phyloP scores from a whole-genome alignment of 768 basidiomycete species.

The Cytidiella melzeri region DNA sequence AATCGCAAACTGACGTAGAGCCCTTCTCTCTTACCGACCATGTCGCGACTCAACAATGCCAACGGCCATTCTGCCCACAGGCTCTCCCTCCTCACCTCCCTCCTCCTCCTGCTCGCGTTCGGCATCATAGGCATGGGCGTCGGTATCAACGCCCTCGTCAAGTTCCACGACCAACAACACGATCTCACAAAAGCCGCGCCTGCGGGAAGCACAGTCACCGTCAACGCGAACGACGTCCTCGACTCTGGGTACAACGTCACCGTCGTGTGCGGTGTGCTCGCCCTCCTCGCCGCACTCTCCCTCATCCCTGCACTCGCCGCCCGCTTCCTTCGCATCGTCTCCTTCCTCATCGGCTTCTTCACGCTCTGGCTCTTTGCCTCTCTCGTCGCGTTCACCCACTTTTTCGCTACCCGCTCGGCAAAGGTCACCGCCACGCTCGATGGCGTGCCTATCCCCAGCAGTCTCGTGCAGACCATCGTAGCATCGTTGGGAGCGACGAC shows the following conservation, averaged over 20 bases:
- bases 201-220: constrained; percentile 27
- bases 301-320: constrained; percentile 23
- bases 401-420: constrained; percentile 40
- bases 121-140: constrained; percentile 24
- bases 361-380: constrained; percentile 42
- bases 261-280: constrained; percentile 24
- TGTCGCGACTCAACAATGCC: no score
- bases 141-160: constrained; percentile 29
- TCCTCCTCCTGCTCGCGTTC: constrained; percentile 25
- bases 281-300: constrained; percentile 20
- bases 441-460: constrained; percentile 29
- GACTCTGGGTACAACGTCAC: constrained; percentile 27
- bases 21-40: no score
- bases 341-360: constrained; percentile 34
- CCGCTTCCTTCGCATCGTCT: constrained; percentile 31
- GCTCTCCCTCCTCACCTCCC: constrained; percentile 21
- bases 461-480: constrained; percentile 32
- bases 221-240: constrained; percentile 30
- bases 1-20: no score
- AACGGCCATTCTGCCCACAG: no score
- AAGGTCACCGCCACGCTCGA: constrained; percentile 38
- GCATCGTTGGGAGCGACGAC: constrained; percentile 33
- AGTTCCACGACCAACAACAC: constrained; percentile 34
- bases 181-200: constrained; percentile 27
- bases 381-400: constrained; percentile 41